These are phyloP conservation scores for Royoungia palumana DNA, from an alignment of 768 basidiomycete species.

Conservation along the genomic window DNA sequence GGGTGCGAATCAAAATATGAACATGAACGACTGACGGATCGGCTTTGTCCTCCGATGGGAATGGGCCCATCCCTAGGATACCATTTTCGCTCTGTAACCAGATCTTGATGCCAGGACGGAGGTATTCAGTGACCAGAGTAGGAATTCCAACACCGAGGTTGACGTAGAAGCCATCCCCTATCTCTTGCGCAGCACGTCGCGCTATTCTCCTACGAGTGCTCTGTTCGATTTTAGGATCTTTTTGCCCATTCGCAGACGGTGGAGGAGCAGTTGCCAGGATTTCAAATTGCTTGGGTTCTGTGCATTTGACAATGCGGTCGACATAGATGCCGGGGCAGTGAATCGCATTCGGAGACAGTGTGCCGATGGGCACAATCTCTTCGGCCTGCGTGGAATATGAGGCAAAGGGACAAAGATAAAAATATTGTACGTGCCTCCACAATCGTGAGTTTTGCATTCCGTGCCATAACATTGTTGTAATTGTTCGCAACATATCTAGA, in stretches of 20 bases:
- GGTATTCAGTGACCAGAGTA: constrained; percentile 74
- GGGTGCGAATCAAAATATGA: background rate
- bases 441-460: constrained; percentile 82
- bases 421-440: constrained; percentile 58
- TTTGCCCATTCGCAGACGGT: constrained; percentile 35
- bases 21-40: constrained; percentile 60
- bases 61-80: constrained; percentile 82
- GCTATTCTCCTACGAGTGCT: constrained; percentile 69
- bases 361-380: constrained; percentile 77
- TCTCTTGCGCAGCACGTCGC: constrained; percentile 80
- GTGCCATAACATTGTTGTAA: constrained; percentile 80
- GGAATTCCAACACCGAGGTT: constrained; percentile 92
- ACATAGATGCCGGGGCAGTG: constrained; percentile 83
- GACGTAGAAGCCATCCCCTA: constrained; percentile 81
- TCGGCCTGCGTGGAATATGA: constrained; percentile 56
- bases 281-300: constrained; percentile 73
- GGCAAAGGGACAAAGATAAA: constrained; percentile 2
- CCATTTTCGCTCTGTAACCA: constrained; percentile 90
- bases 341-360: constrained; percentile 75
- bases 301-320: constrained; percentile 77
- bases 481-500: constrained; percentile 81
- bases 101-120: constrained; percentile 65
- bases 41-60: constrained; percentile 71
- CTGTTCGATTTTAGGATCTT: constrained; percentile 47
- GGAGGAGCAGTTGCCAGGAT: constrained; percentile 58